Evolutionary conservation across 805 yeast species (phyloP), one percentile per base, ranked within the genome.

Genomic region (Wickerhamomyces bisporus): DNA sequence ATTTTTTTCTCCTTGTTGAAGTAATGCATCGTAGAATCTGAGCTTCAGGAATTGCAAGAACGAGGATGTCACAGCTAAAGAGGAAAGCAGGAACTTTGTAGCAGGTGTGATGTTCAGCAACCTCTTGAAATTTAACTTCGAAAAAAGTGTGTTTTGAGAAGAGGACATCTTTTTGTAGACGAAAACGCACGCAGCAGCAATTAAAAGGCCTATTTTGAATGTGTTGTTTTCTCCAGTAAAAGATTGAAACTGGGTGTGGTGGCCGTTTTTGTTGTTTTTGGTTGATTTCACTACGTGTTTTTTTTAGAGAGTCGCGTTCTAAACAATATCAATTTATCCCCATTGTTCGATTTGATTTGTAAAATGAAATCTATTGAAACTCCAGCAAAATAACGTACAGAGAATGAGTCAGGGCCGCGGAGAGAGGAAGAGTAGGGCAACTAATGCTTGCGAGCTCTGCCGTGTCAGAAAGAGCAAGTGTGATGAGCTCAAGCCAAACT

Each of bases 31-130:
- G 44, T 56, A 74, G 3, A 60, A 41, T 35, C 56, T 62, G 15
- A 61, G 49, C 49, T 76, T 72, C 26, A 75, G 50, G 19, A 62
- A 43, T 15, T 70, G 65, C 3, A 79, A 58, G 10, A 68, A 35
- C 3, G 58, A 28, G 0, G 83, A 68, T 5, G 73, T 54, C 3
- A 48, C 29, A 2, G 66, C 49, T 32, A 76, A 63, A 3, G 67
- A 46, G 4, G 60, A 49, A 3, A 77, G 45, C 29, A 73, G 62
- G 15, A 67, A 57, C 38, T 66, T 62, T 3, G 84, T 71, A 16
- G 78, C 73, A 16, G 59, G 61, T 6, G 83, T 79, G 15, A 68
- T 47, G 30, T 55, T 45, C 5, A 39, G 48, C 16, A 52, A 28
- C 35, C 39, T 49, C 37, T 42, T 49, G 29, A 50, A 27, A 30